Percentiles rank a stretch among this genome's conserved stretches.
These are phyloP conservation scores for Coffea eugenioides DNA, from an alignment of 257 asterid genomes.

Conservation along the genomic window DNA sequence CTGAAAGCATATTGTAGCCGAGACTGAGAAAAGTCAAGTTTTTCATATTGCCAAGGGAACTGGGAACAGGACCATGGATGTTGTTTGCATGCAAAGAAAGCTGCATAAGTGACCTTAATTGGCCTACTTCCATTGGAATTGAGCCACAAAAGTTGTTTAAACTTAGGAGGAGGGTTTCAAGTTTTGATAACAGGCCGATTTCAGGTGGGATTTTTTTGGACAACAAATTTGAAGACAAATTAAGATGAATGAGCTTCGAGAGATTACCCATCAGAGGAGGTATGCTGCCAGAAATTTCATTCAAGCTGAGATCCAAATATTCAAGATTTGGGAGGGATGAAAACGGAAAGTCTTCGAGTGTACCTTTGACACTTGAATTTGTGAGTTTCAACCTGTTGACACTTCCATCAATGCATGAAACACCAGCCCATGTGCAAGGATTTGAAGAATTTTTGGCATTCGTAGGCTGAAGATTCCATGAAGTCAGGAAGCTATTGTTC, in stretches of 20 bases:
- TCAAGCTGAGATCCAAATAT: conserved; percentile 17
- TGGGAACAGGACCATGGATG: neutral
- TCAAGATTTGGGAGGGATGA: conserved; percentile 19
- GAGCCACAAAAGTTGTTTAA: conserved; percentile 3
- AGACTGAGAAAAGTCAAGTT: neutral
- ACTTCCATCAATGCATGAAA: conserved; percentile 14
- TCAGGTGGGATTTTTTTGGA: neutral
- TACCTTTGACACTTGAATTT: conserved; percentile 1
- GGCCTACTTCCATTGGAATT: conserved; percentile 20
- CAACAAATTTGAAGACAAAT: neutral
- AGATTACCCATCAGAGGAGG: conserved; percentile 18
- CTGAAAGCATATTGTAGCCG: neutral
- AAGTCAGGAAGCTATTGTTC: conserved; percentile 10
- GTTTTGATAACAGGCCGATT: neutral
- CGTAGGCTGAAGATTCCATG: conserved; percentile 19
- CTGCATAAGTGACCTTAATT: neutral
- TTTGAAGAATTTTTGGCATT: conserved; percentile 9
- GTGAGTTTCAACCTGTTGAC: conserved; percentile 22
- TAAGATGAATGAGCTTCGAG: conserved; percentile 7
- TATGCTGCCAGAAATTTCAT: conserved; percentile 21
- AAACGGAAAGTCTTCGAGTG: conserved; percentile 24
- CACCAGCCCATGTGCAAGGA: conserved; percentile 24
- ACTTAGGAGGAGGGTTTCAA: neutral
- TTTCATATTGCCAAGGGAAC: neutral
- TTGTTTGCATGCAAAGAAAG: neutral